Conservation (phyloP, 2,329 filamentous ascomycete genomes). For the Fusarium robinianum region DNA sequence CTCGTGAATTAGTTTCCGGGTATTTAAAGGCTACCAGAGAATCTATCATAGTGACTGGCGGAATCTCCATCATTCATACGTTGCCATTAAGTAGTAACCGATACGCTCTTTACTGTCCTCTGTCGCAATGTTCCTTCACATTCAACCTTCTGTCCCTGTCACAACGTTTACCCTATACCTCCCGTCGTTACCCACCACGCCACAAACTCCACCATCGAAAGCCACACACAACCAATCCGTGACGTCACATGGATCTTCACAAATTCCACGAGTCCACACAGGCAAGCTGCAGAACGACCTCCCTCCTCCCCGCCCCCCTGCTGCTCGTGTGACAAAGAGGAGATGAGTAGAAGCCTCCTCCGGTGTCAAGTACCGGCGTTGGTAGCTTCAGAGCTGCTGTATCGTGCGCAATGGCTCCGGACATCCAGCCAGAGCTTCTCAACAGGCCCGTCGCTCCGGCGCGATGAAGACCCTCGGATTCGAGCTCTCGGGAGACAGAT, state of each 20-base stretch:
- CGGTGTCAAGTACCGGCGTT: conserved; percentile 20
- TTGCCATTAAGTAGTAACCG: too few species aligned
- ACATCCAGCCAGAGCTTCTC: conserved; percentile 19
- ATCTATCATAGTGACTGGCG: too few species aligned
- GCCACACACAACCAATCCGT: conserved; percentile 7
- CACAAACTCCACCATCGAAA: neutral
- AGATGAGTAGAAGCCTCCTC: conserved; percentile 27
- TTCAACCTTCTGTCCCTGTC: too few species aligned
- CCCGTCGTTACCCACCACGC: too few species aligned
- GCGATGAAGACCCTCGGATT: conserved; percentile 46
- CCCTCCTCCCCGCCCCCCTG: conserved; percentile 1
- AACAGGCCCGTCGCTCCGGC: conserved; percentile 10
- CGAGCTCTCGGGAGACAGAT: conserved; percentile 49
- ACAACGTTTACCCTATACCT: neutral
- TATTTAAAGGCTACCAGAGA: too few species aligned
- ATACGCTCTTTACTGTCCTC: too few species aligned
- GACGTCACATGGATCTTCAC: conserved; percentile 31
- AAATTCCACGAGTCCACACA: too few species aligned
- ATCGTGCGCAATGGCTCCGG: conserved; percentile 9
- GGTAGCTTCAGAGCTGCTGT: neutral
- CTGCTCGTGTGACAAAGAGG: conserved; percentile 18
- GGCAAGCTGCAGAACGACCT: conserved; percentile 6
- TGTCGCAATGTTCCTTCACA: too few species aligned
- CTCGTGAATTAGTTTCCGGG: too few species aligned
- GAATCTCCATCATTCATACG: too few species aligned